Evolutionary conservation across 2,329 filamentous ascomycete genomes (phyloP), one percentile per base, ranked within the genome.

Genomic region (Mycosphaerella sp.): DNA sequence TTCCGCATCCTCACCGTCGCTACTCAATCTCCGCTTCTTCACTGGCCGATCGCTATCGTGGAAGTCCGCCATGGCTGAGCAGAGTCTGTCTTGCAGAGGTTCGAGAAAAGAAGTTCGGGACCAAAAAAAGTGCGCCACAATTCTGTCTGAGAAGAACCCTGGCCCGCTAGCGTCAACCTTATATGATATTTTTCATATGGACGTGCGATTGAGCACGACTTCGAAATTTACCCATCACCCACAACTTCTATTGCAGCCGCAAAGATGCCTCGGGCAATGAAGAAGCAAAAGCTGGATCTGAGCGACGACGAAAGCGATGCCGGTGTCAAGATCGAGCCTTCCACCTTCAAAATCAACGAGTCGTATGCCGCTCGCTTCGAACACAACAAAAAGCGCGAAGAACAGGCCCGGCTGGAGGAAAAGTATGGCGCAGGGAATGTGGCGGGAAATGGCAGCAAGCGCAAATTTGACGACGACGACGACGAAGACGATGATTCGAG

Each of bases 301-400:
- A 60, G 55, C 12, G 55, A 57, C 38, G 57, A 57, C 9, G 64
- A 64, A 14, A 58, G 59, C 17, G 59, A 63, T 21, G 60, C 60
- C 21, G 64, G 62, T 21, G 64, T 65, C 6, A 41, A 59, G 46
- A 54, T 66, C 26, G 49, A 58, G 21, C 14, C 38, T n/a, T 42
- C 57, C n/a, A 55, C 58, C 48, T 64, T 97, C 69, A 90, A 87
- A 69, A 85, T 98, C 72, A 97, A 98, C 72, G 78, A 90, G 69
- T 89, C 95, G 49, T 98, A 85, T 70, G 93, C 93, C 42, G 83
- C 81, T 62, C 80, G 89, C 40, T 97, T 95, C 65, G 93, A 98
- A 71, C 81, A 97, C 74, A 98, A 98, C 75, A 96, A 97, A 76
- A 95, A 95, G 75, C 82, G 92, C 54, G 91, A 95, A 68, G 93